phyloP scores from a whole-genome alignment of 2,329 filamentous ascomycete species.

The Cyanodermella asteris region DNA sequence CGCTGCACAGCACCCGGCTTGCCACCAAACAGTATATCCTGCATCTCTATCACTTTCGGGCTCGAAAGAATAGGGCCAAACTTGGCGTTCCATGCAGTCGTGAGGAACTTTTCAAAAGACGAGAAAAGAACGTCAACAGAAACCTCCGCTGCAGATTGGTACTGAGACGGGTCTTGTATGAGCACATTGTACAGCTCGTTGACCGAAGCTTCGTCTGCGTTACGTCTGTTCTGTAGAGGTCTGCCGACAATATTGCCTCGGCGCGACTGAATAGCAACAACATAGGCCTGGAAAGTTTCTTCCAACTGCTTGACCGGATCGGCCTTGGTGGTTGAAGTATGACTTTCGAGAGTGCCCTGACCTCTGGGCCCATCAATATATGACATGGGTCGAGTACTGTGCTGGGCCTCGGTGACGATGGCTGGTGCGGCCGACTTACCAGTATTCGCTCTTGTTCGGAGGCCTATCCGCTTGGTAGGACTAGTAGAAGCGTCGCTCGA shows the following conservation, averaged over 20 bases:
- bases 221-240: constrained; percentile 45
- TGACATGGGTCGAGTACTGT: too few species aligned
- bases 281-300: constrained; percentile 65
- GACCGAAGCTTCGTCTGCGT: constrained; percentile 55
- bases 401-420: too few species aligned
- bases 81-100: constrained; percentile 67
- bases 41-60: constrained; percentile 50
- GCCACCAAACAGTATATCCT: constrained; percentile 16
- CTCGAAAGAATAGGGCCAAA: constrained; percentile 68
- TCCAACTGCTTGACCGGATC: constrained; percentile 55
- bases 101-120: constrained; percentile 82
- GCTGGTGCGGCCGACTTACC: too few species aligned
- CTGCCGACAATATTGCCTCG: constrained; percentile 74
- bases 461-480: too few species aligned
- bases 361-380: too few species aligned
- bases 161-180: constrained; percentile 57
- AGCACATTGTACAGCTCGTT: constrained; percentile 82
- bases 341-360: too few species aligned
- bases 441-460: too few species aligned
- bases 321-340: too few species aligned
- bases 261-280: constrained; percentile 59
- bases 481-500: too few species aligned
- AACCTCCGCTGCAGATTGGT: constrained; percentile 52
- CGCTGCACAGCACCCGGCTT: constrained; percentile 25
- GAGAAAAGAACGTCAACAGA: constrained; percentile 70